Percentiles rank a stretch among this genome's conserved stretches.
phyloP scores from a whole-genome alignment of 176 grass and related monocot species.

The Bolboschoenus planiculmis region DNA sequence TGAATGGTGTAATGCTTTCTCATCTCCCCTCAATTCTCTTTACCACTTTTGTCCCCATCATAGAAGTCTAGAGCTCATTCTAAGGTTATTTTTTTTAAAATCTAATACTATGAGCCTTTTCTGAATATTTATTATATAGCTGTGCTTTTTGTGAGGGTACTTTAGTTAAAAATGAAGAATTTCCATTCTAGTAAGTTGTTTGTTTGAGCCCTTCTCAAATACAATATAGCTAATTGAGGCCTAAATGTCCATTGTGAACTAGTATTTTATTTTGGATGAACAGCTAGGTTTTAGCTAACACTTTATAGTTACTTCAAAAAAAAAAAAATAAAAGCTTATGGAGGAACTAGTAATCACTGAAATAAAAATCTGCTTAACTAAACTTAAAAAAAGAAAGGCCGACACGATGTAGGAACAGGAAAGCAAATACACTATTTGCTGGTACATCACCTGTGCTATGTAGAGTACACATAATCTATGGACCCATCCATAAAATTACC shows the following conservation, averaged over 20 bases:
- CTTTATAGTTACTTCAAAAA: background rate
- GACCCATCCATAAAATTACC: background rate
- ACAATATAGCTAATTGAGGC: no score
- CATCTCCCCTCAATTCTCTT: background rate
- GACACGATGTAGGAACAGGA: background rate
- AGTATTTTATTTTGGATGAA: background rate
- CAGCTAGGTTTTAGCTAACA: background rate
- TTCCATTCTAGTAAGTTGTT: background rate
- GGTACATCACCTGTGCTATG: background rate
- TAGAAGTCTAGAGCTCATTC: background rate
- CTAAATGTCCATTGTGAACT: background rate
- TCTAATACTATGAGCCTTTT: background rate
- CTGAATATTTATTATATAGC: background rate
- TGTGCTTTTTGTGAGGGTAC: background rate
- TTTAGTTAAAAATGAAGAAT: background rate
- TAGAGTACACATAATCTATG: background rate
- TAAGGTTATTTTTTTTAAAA: background rate
- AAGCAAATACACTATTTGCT: background rate
- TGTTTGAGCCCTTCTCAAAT: background rate
- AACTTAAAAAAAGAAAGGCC: background rate
- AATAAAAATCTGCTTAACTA: background rate
- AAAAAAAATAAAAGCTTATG: background rate
- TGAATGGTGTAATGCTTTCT: background rate
- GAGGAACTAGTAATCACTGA: background rate
- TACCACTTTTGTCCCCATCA: background rate